Conservation (phyloP, 345 rosid genomes). For the Heritiera littoralis region DNA sequence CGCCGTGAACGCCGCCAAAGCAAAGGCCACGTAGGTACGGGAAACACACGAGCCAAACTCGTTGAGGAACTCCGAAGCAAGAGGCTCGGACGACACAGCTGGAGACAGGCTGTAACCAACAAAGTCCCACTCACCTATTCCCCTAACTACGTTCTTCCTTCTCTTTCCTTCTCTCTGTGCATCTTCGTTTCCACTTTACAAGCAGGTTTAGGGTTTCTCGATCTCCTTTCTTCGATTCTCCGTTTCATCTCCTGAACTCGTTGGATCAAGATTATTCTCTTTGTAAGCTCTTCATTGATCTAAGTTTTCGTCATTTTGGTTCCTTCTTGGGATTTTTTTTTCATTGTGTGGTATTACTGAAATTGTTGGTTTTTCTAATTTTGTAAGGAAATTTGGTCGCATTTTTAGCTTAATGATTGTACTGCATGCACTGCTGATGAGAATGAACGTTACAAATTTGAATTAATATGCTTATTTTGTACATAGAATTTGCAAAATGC, state of each 20-base stretch:
- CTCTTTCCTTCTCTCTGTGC: constrained; percentile 20
- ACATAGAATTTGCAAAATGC: not conserved
- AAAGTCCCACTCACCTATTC: constrained; percentile 77
- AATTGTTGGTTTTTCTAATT: not conserved
- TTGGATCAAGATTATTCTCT: constrained; percentile 59
- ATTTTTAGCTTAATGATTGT: not conserved
- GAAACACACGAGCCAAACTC: constrained; percentile 20
- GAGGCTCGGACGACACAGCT: constrained; percentile 72
- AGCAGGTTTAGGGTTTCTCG: constrained; percentile 44
- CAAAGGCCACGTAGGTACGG: constrained; percentile 41
- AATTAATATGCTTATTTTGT: not conserved
- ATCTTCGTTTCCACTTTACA: constrained; percentile 9
- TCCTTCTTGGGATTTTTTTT: not conserved
- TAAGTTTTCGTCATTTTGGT: constrained; percentile 14
- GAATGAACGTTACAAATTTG: not conserved
- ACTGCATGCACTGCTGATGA: not conserved
- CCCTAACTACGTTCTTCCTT: constrained; percentile 36
- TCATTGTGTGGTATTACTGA: not conserved
- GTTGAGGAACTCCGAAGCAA: constrained; percentile 39
- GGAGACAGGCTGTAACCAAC: constrained; percentile 99
- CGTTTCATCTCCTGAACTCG: constrained; percentile 25
- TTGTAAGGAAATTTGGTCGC: not conserved
- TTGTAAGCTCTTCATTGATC: constrained; percentile 51
- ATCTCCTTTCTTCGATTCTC: constrained; percentile 24
- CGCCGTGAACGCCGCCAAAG: constrained; percentile 48